Conservation (phyloP, 2,329 filamentous ascomycete genomes). For the Ophiosphaerella herpotricha region DNA sequence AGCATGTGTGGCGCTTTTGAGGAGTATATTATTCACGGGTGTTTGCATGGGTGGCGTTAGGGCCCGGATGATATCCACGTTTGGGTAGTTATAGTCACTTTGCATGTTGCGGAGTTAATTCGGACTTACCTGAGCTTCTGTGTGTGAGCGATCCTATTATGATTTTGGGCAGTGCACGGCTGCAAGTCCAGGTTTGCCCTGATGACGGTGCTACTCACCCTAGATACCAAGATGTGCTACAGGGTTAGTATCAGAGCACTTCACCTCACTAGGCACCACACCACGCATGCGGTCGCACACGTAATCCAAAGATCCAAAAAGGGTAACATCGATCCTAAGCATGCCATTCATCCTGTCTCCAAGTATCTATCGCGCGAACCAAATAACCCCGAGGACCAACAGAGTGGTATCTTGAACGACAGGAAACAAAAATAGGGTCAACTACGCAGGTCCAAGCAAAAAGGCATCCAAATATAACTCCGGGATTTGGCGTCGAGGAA, state of each 20-base stretch:
- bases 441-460: not conserved
- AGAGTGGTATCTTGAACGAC: conserved; percentile 25
- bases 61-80: no score
- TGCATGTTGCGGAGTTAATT: not conserved
- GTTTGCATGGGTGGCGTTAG: conserved; percentile 1
- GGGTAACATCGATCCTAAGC: not conserved
- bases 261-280: not conserved
- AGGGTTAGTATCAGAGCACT: no score
- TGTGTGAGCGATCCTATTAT: not conserved
- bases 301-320: conserved; percentile 1
- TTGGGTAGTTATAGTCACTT: no score
- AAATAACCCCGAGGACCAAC: conserved; percentile 7
- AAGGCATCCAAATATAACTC: not conserved
- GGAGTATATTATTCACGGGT: not conserved
- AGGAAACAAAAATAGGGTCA: not conserved
- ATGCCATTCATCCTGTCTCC: not conserved
- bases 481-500: not conserved
- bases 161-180: no score
- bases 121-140: not conserved
- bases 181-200: no score
- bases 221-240: no score
- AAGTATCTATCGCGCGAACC: not conserved
- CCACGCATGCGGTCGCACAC: not conserved
- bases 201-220: no score
- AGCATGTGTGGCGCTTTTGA: not conserved